Conservation (phyloP, 441 rosid genomes). For the Adansonia gregorii region DNA sequence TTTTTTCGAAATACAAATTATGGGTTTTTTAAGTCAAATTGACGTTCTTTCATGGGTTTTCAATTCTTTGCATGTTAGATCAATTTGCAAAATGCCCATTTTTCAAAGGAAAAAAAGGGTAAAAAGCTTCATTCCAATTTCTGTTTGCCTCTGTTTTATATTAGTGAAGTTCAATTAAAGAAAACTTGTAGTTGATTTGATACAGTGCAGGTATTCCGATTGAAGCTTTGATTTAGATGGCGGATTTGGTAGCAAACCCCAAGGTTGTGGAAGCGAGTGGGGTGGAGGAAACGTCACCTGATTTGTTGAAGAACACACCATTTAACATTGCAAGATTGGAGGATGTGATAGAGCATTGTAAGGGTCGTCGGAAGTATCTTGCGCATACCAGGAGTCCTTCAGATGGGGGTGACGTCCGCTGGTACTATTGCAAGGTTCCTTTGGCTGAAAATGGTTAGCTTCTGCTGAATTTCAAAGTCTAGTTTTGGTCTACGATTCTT, state of each 20-base stretch:
- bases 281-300: slow-evolving; percentile 58
- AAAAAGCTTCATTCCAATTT: not conserved
- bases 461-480: not conserved
- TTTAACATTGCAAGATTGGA: slow-evolving; percentile 87
- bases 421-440: slow-evolving; percentile 91
- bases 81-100: not conserved
- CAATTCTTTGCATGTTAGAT: not conserved
- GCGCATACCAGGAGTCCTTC: slow-evolving; percentile 88
- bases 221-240: slow-evolving; percentile 39
- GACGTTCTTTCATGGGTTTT: not conserved
- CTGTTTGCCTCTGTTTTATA: not conserved
- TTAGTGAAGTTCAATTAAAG: not conserved
- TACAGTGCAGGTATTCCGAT: not conserved
- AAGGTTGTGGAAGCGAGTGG: slow-evolving; percentile 26
- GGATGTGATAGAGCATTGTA: slow-evolving; percentile 76
- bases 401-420: slow-evolving; percentile 88
- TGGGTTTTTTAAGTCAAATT: slow-evolving; percentile 1
- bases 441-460: slow-evolving; percentile 70
- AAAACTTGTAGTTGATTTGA: not conserved
- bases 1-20: not conserved
- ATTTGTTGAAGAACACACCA: slow-evolving; percentile 87
- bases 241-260: slow-evolving; percentile 32
- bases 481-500: not conserved
- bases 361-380: slow-evolving; percentile 81
- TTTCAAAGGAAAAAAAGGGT: not conserved